These are phyloP conservation scores for Prunus armeniaca DNA, from an alignment of 306 rosid species.

Conservation along the genomic window DNA sequence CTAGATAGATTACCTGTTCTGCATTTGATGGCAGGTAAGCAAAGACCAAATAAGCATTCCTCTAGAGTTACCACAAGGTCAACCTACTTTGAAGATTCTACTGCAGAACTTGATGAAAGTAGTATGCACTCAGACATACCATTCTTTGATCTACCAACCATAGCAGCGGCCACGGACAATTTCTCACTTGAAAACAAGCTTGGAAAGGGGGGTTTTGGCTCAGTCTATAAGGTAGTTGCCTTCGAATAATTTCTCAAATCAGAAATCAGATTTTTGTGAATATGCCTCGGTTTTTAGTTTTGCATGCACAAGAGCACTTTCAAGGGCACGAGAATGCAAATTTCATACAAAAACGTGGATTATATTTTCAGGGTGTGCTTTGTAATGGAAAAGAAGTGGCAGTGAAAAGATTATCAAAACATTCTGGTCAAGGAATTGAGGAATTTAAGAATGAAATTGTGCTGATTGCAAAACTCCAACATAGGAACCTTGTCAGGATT, in stretches of 20 bases:
- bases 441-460: too few relatives aligned
- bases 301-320: neutral
- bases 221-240: slow-evolving; percentile 46
- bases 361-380: slow-evolving; percentile 17
- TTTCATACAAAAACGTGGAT: neutral
- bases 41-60: neutral
- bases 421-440: neutral
- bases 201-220: slow-evolving; percentile 61
- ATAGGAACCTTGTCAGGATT: too few relatives aligned
- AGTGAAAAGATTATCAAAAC: slow-evolving; percentile 58
- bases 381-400: slow-evolving; percentile 12
- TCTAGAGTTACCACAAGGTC: neutral
- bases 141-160: slow-evolving; percentile 29
- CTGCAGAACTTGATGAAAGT: neutral
- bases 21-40: too few relatives aligned
- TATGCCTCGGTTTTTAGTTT: too few relatives aligned
- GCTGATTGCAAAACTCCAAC: too few relatives aligned
- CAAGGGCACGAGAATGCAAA: neutral
- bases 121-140: slow-evolving; percentile 28
- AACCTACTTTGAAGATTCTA: neutral
- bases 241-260: too few relatives aligned
- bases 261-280: too few relatives aligned
- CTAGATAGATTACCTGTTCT: too few relatives aligned
- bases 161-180: slow-evolving; percentile 48
- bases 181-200: slow-evolving; percentile 45